A percentile compares a stretch with the other conserved stretches of the same genome.
phyloP scores from a whole-genome alignment of 177 flowering plant species.

The Tripterygium wilfordii region DNA sequence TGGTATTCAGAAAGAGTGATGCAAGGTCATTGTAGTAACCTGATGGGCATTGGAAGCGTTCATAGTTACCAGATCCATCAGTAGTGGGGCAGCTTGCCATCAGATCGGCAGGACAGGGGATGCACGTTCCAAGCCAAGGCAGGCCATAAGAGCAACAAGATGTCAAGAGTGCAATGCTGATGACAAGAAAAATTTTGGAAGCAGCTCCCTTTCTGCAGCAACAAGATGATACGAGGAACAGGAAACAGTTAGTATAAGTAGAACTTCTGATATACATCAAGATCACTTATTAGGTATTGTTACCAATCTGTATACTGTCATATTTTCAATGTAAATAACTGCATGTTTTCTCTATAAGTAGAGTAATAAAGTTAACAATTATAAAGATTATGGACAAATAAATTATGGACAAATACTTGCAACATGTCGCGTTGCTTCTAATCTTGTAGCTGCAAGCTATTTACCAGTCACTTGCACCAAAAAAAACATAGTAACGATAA shows the following conservation, averaged over 20 bases:
- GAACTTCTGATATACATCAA: too few relatives aligned
- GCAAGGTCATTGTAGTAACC: slow-evolving; percentile 44
- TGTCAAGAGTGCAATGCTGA: slow-evolving; percentile 30
- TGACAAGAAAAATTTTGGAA: slow-evolving; percentile 27
- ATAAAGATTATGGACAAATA: too few relatives aligned
- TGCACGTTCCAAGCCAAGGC: slow-evolving; percentile 33
- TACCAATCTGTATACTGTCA: too few relatives aligned
- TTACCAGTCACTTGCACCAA: too few relatives aligned
- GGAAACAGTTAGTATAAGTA: background rate
- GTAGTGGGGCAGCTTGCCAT: slow-evolving; percentile 23
- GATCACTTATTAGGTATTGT: too few relatives aligned
- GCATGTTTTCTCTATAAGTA: too few relatives aligned
- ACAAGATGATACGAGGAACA: background rate
- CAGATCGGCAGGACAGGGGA: slow-evolving; percentile 23
- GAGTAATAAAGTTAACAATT: too few relatives aligned
- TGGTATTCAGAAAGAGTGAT: slow-evolving; percentile 38
- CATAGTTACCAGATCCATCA: slow-evolving; percentile 29
- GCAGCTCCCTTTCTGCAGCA: slow-evolving; percentile 31
- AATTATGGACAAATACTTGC: too few relatives aligned
- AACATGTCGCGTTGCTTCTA: too few relatives aligned
- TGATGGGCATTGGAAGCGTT: slow-evolving; percentile 31
- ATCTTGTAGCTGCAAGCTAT: too few relatives aligned
- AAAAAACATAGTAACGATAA: too few relatives aligned
- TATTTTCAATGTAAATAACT: too few relatives aligned
- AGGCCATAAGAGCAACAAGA: slow-evolving; percentile 30